Conservation (phyloP, 1,284 basidiomycete genomes). For the Phenoliferia sp. region DNA sequence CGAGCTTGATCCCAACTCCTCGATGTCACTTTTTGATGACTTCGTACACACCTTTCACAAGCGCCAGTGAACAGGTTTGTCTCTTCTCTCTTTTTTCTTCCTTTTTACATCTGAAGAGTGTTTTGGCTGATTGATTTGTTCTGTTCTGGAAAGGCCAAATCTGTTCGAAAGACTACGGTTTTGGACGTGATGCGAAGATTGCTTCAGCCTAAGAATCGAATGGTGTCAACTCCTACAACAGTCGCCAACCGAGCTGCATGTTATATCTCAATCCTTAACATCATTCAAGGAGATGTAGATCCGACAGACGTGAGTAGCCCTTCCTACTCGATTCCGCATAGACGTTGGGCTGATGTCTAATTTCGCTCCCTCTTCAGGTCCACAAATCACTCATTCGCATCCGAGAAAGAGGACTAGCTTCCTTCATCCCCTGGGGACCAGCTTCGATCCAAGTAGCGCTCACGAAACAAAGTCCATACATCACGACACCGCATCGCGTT, state of each 20-base stretch:
- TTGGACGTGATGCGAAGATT: conserved; percentile 98
- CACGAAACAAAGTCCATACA: conserved; percentile 83
- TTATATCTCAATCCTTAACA: conserved; percentile 97
- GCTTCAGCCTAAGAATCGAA: conserved; percentile 95
- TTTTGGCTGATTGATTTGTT: conserved; percentile 12
- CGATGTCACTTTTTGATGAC: conserved; percentile 99
- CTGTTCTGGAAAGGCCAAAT: conserved; percentile 59
- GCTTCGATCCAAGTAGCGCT: conserved; percentile 97
- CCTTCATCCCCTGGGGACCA: conserved; percentile 99
- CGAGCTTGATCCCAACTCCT: conserved; percentile 96
- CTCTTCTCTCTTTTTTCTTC: background rate
- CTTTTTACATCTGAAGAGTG: conserved; percentile 6
- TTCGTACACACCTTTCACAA: conserved; percentile 98
- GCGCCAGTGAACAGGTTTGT: conserved; percentile 82
- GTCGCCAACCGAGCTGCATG: conserved; percentile 52
- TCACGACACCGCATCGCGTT: conserved; percentile 61
- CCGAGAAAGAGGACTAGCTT: conserved; percentile 90
- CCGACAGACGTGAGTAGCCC: conserved; percentile 75
- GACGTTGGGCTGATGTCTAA: background rate
- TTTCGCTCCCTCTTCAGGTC: conserved; percentile 54
- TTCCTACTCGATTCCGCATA: background rate
- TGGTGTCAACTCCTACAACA: conserved; percentile 71
- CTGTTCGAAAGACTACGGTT: conserved; percentile 87
- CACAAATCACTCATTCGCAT: conserved; percentile 97
- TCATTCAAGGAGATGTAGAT: conserved; percentile 97